These are phyloP conservation scores for Cyberlindnera subsufficiens DNA, from an alignment of 805 yeast species.

Conservation along the genomic window DNA sequence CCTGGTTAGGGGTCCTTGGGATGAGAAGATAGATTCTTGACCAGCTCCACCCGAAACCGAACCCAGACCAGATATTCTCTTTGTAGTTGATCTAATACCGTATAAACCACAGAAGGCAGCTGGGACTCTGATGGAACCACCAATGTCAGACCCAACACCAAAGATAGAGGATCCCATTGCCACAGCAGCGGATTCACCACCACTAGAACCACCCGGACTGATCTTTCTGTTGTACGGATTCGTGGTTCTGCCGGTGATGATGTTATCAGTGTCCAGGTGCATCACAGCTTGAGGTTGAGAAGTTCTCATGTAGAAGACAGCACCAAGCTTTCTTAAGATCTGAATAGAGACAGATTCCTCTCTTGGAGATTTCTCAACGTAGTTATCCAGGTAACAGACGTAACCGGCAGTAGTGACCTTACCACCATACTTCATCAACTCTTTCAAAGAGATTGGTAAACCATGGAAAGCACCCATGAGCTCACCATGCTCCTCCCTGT, in stretches of 20 bases:
- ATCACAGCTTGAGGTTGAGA: constrained; percentile 65
- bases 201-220: constrained; percentile 66
- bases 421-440: constrained; percentile 53
- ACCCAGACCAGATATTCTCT: constrained; percentile 32
- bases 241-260: constrained; percentile 52
- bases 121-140: constrained; percentile 66
- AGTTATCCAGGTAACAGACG: constrained; percentile 45
- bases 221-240: constrained; percentile 54
- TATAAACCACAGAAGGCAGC: constrained; percentile 57
- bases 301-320: constrained; percentile 59
- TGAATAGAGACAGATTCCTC: constrained; percentile 46
- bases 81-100: constrained; percentile 58
- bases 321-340: constrained; percentile 30
- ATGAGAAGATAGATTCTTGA: constrained; percentile 57
- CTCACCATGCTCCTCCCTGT: constrained; percentile 35
- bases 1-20: constrained; percentile 65
- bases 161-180: constrained; percentile 52
- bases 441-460: constrained; percentile 61
- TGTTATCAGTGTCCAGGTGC: constrained; percentile 62
- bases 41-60: constrained; percentile 25
- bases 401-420: constrained; percentile 56
- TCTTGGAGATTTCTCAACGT: constrained; percentile 27
- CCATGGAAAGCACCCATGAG: constrained; percentile 67
- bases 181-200: constrained; percentile 65
- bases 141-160: constrained; percentile 68